These are phyloP conservation scores for Pseudocercospora eumusae DNA, from an alignment of 2,329 filamentous ascomycete genomes.

Conservation along the genomic window DNA sequence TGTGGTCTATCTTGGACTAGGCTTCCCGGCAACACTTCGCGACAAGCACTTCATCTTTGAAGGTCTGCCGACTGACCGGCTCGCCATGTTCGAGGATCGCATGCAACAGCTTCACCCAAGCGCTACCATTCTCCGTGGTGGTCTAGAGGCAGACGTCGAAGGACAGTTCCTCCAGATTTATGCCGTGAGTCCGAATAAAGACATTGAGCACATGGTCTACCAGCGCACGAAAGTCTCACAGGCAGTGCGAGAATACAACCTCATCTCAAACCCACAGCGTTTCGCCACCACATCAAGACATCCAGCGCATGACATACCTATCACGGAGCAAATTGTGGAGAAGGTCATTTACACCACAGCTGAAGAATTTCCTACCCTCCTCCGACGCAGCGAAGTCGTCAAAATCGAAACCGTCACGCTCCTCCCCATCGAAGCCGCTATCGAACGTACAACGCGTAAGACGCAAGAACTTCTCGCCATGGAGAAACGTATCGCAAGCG, in stretches of 20 bases:
- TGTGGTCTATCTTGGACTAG: conserved; percentile 83
- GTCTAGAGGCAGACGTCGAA: conserved; percentile 73
- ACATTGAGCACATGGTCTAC: conserved; percentile 79
- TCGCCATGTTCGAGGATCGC: conserved; percentile 80
- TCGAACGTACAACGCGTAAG: conserved; percentile 88
- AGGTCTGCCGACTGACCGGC: conserved; percentile 72
- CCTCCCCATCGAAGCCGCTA: conserved; percentile 77
- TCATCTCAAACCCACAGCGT: conserved; percentile 72
- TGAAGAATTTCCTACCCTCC: conserved; percentile 86
- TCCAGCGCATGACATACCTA: conserved; percentile 61
- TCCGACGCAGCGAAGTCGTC: conserved; percentile 83
- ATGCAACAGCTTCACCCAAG: conserved; percentile 89
- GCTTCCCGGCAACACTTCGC: conserved; percentile 76
- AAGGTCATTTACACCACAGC: conserved; percentile 82
- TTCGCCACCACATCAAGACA: conserved; percentile 78
- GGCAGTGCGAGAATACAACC: conserved; percentile 80
- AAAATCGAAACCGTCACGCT: conserved; percentile 66
- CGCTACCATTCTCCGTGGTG: conserved; percentile 74
- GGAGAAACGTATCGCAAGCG: conserved; percentile 64
- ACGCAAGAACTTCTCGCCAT: conserved; percentile 78
- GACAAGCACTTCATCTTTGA: conserved; percentile 95
- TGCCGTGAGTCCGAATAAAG: conserved; percentile 76
- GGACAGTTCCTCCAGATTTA: conserved; percentile 87
- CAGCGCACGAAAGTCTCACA: conserved; percentile 83
- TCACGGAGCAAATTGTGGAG: conserved; percentile 74